These are phyloP conservation scores for Leccinum fallax DNA, from an alignment of 1,284 basidiomycete genomes.

Conservation along the genomic window DNA sequence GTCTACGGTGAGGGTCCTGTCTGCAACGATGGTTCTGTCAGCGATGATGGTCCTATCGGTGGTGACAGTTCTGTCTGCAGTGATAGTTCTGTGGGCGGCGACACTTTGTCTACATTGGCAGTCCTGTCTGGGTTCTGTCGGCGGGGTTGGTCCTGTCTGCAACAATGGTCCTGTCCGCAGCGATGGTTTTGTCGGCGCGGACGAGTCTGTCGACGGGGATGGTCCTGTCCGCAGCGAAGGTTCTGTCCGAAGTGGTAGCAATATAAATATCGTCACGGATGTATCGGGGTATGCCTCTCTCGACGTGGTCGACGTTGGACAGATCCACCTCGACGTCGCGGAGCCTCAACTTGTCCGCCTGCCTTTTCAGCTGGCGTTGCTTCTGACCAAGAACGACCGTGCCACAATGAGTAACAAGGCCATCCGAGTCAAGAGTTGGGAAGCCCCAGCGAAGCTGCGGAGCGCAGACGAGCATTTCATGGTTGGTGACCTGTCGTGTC, in stretches of 20 bases:
- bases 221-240: no score
- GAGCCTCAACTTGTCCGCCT: not conserved
- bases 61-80: no score
- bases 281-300: conserved; percentile 33
- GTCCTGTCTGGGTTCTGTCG: no score
- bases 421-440: conserved; percentile 13
- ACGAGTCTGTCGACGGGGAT: not conserved
- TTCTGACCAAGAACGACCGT: conserved; percentile 36
- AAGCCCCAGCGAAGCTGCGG: conserved; percentile 38
- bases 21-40: not conserved
- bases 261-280: conserved; percentile 12
- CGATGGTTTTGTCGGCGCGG: not conserved
- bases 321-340: conserved; percentile 8
- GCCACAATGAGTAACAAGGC: conserved; percentile 24
- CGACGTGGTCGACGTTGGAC: conserved; percentile 31
- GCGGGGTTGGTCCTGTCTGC: no score
- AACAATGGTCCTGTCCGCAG: no score
- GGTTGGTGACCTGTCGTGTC: conserved; percentile 25
- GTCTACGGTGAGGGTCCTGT: no score
- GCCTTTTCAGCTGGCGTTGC: conserved; percentile 19
- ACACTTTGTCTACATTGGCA: not conserved
- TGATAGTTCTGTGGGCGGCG: no score
- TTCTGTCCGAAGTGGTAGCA: not conserved
- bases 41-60: no score
- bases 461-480: conserved; percentile 37